Evolutionary conservation across 2,329 filamentous ascomycete genomes (phyloP).

Genomic region (Sporothrix pseudoabietina): DNA sequence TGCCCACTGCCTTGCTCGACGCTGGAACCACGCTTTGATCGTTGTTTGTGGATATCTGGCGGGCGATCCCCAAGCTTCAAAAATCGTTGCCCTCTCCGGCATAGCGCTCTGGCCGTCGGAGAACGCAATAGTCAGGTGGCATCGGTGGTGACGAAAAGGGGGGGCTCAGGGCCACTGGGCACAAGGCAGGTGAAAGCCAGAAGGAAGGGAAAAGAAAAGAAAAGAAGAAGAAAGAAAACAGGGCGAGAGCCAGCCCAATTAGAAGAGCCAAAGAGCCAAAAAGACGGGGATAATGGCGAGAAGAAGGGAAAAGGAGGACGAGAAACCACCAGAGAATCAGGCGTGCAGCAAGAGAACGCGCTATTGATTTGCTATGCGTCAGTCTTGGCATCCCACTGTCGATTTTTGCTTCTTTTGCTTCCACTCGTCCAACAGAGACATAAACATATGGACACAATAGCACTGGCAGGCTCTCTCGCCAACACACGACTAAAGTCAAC

Average conservation of each 20-base stretch:
- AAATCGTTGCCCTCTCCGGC: constrained; percentile 29
- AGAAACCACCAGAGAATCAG: background rate
- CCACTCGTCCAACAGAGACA: background rate
- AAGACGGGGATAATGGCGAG: background rate
- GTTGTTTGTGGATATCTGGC: constrained; percentile 20
- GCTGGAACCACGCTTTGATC: constrained; percentile 14
- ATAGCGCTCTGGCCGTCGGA: constrained; percentile 26
- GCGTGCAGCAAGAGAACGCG: background rate
- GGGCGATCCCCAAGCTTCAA: constrained; percentile 27
- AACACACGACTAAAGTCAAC: constrained; percentile 7
- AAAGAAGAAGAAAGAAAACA: background rate
- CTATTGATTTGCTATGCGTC: constrained; percentile 15
- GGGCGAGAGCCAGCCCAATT: background rate
- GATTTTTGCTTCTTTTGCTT: background rate
- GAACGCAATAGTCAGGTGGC: constrained; percentile 20
- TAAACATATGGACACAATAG: too few relatives aligned
- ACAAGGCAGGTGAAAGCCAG: background rate
- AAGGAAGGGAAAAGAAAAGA: background rate
- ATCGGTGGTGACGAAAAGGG: constrained; percentile 5
- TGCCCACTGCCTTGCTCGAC: background rate
- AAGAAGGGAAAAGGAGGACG: background rate
- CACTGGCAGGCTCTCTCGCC: background rate
- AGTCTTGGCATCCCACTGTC: constrained; percentile 14
- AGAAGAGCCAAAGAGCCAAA: background rate
- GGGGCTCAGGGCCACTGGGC: background rate